These are phyloP conservation scores for Alnus rubra DNA, from an alignment of 306 rosid species.

Conservation along the genomic window DNA sequence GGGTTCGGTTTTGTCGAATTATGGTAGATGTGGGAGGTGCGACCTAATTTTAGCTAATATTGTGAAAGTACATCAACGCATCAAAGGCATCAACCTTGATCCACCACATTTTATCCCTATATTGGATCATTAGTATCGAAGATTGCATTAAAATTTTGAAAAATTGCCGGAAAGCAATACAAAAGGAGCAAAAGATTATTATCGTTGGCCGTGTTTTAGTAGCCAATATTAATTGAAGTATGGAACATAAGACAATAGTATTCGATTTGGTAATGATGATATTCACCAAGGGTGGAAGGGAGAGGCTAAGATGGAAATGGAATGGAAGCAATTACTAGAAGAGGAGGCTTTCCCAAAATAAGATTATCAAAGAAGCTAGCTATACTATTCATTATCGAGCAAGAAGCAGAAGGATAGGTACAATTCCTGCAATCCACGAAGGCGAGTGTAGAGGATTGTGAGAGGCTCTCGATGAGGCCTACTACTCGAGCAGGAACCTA, in stretches of 20 bases:
- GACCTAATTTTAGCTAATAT: conserved; percentile 16
- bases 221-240: conserved; percentile 27
- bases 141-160: conserved; percentile 51
- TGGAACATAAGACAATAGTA: conserved; percentile 43
- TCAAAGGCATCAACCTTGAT: conserved; percentile 31
- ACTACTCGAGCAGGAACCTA: too few species aligned
- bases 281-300: conserved; percentile 21
- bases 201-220: conserved; percentile 48
- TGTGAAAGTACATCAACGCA: conserved; percentile 27
- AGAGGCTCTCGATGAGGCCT: too few species aligned
- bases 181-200: conserved; percentile 47
- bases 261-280: conserved; percentile 59
- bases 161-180: conserved; percentile 57
- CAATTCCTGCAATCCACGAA: too few species aligned
- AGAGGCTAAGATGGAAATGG: conserved; percentile 30
- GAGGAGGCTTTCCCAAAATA: conserved; percentile 41
- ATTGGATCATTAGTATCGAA: conserved; percentile 14
- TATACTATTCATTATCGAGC: conserved; percentile 35
- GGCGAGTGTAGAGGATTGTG: too few species aligned
- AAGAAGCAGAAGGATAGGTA: background rate
- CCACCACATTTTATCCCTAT: background rate
- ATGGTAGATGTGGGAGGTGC: too few species aligned
- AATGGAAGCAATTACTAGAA: conserved; percentile 52
- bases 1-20: too few species aligned
- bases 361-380: conserved; percentile 49